Conservation (phyloP, 2,329 filamentous ascomycete genomes). For the Pestalotiopsis fici region DNA sequence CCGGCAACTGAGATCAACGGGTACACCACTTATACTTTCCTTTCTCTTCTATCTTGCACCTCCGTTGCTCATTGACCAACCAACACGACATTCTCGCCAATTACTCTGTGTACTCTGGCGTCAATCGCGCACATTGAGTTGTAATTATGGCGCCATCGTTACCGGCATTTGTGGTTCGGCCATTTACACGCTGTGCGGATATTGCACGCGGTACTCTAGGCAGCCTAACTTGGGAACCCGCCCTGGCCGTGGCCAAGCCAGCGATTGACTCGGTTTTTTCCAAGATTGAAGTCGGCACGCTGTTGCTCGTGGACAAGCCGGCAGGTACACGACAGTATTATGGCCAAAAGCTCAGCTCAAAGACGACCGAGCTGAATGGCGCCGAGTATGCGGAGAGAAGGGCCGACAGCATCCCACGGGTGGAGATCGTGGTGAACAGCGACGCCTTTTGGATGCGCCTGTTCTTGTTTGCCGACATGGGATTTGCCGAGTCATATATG, state of each 20-base stretch:
- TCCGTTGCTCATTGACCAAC: not conserved
- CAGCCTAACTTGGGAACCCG: constrained; percentile 48
- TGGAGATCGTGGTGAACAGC: constrained; percentile 61
- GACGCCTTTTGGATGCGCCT: constrained; percentile 70
- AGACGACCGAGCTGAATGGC: constrained; percentile 35
- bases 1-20: not conserved
- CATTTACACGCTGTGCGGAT: constrained; percentile 40
- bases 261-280: constrained; percentile 46
- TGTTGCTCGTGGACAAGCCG: constrained; percentile 49
- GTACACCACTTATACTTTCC: not conserved
- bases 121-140: not conserved
- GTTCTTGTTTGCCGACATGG: constrained; percentile 73
- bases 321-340: constrained; percentile 41
- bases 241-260: constrained; percentile 45
- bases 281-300: constrained; percentile 47
- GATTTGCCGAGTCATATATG: constrained; percentile 75
- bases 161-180: constrained; percentile 36
- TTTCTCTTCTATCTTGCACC: not conserved
- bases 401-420: constrained; percentile 36
- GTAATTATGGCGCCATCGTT: constrained; percentile 34
- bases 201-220: constrained; percentile 42
- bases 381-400: constrained; percentile 34
- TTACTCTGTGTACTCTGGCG: not conserved
- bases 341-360: constrained; percentile 44
- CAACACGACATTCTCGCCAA: no score